phyloP scores from a whole-genome alignment of 2,329 filamentous ascomycete species.

The Fonsecaea erecta region DNA sequence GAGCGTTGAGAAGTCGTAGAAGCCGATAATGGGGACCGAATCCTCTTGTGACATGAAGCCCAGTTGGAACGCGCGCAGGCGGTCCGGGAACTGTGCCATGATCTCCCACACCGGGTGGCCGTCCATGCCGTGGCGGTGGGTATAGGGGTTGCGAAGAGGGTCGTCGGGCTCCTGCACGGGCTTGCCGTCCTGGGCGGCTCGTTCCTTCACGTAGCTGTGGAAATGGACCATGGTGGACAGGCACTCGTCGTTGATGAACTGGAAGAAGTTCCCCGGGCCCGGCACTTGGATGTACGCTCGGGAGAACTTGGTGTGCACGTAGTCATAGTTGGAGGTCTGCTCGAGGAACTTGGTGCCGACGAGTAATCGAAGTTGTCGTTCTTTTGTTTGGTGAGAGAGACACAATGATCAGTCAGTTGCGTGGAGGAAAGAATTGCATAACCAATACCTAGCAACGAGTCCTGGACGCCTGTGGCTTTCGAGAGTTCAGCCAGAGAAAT shows the following conservation, averaged over 20 bases:
- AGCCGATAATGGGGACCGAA: conserved; percentile 23
- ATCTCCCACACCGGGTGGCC: conserved; percentile 39
- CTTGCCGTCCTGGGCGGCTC: conserved; percentile 11
- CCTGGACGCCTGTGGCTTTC: conserved; percentile 17
- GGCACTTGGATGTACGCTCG: conserved; percentile 21
- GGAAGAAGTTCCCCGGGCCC: conserved; percentile 27
- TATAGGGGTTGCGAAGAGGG: conserved; percentile 37
- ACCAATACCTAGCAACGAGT: conserved; percentile 21
- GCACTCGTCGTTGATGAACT: conserved; percentile 26
- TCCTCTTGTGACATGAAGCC: conserved; percentile 34
- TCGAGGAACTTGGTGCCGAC: conserved; percentile 27
- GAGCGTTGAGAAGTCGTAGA: conserved; percentile 26
- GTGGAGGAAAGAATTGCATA: background rate
- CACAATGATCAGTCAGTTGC: background rate
- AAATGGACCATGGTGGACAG: conserved; percentile 17
- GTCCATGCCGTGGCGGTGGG: conserved; percentile 37
- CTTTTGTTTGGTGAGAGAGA: background rate
- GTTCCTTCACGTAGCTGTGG: conserved; percentile 23
- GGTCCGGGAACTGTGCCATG: conserved; percentile 36
- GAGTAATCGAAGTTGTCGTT: conserved; percentile 25
- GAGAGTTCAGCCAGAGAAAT: conserved; percentile 23
- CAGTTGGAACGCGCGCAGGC: conserved; percentile 40
- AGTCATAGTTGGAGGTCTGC: conserved; percentile 15
- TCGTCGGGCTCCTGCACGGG: conserved; percentile 25
- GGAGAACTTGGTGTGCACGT: conserved; percentile 28